phyloP scores from a whole-genome alignment of 2,329 filamentous ascomycete species.

The Periconia sp. region DNA sequence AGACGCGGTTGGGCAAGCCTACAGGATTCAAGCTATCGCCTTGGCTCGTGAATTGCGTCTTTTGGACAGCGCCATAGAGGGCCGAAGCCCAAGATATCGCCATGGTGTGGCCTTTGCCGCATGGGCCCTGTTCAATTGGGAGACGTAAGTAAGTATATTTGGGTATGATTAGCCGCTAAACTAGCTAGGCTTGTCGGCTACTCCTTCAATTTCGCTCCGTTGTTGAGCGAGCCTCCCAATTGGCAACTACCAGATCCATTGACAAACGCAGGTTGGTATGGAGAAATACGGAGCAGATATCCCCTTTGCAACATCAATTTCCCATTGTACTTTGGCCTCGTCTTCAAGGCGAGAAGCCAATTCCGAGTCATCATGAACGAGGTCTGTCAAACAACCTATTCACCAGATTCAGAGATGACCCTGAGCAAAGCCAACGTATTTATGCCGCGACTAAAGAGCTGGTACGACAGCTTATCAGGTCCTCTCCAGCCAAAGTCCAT shows the following conservation, averaged over 20 bases:
- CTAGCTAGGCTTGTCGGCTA: too few species aligned
- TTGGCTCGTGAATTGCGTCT: constrained; percentile 21
- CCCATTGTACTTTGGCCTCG: background rate
- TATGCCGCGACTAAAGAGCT: constrained; percentile 11
- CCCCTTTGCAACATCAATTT: background rate
- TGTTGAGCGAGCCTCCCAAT: too few species aligned
- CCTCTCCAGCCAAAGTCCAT: constrained; percentile 9
- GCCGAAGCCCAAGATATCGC: too few species aligned
- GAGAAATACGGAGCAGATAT: constrained; percentile 5
- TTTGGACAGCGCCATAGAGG: too few species aligned
- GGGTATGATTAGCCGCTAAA: too few species aligned
- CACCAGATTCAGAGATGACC: constrained; percentile 3
- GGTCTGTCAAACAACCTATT: constrained; percentile 2
- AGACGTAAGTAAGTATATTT: too few species aligned
- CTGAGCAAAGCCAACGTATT: constrained; percentile 9
- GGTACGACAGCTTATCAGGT: constrained; percentile 11
- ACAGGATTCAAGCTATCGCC: constrained; percentile 13
- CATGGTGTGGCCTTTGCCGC: too few species aligned
- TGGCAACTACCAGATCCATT: too few species aligned
- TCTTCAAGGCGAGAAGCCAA: constrained; percentile 4
- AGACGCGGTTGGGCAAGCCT: constrained; percentile 14
- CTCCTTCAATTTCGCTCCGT: too few species aligned
- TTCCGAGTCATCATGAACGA: background rate
- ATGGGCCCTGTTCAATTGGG: too few species aligned
- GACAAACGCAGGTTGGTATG: background rate